Conservation (phyloP, 495 filamentous ascomycete species). For the Talaromyces nanjingensis region DNA sequence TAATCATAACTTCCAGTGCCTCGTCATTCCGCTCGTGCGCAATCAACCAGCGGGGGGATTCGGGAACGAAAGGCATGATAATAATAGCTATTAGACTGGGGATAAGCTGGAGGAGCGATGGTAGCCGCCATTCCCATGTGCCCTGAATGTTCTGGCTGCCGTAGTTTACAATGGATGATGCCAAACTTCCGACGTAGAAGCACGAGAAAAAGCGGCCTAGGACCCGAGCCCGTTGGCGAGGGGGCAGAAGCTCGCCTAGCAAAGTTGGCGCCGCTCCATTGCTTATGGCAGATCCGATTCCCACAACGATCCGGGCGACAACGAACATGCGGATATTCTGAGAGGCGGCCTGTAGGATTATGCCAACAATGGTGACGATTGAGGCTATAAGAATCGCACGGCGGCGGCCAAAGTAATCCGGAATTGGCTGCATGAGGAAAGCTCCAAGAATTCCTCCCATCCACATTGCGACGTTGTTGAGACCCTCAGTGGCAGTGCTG, state of each 20-base stretch:
- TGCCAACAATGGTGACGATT: conserved; percentile 60
- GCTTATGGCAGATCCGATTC: conserved; percentile 57
- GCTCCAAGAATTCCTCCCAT: background rate
- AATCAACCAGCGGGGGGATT: conserved; percentile 39
- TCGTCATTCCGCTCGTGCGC: conserved; percentile 27
- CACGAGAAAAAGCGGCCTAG: conserved; percentile 37
- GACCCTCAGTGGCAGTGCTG: background rate
- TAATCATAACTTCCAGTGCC: conserved; percentile 26
- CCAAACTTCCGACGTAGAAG: conserved; percentile 52
- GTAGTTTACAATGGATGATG: conserved; percentile 57
- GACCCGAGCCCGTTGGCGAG: conserved; percentile 59
- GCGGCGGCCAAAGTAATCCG: conserved; percentile 48
- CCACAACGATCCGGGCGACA: conserved; percentile 59
- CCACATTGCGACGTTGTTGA: background rate
- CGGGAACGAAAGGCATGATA: conserved; percentile 26
- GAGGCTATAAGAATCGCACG: conserved; percentile 64
- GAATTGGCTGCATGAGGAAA: background rate
- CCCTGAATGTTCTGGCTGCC: conserved; percentile 25
- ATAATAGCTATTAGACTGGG: conserved; percentile 31
- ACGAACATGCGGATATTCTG: conserved; percentile 56
- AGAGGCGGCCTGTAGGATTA: conserved; percentile 54
- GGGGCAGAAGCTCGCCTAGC: conserved; percentile 70
- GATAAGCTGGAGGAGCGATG: conserved; percentile 49
- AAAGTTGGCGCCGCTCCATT: conserved; percentile 65
- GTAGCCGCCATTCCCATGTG: conserved; percentile 56